Evolutionary conservation across 2,329 filamentous ascomycete species (phyloP), one percentile per base, ranked within the genome.

Genomic region (Aspergillus versicolor): DNA sequence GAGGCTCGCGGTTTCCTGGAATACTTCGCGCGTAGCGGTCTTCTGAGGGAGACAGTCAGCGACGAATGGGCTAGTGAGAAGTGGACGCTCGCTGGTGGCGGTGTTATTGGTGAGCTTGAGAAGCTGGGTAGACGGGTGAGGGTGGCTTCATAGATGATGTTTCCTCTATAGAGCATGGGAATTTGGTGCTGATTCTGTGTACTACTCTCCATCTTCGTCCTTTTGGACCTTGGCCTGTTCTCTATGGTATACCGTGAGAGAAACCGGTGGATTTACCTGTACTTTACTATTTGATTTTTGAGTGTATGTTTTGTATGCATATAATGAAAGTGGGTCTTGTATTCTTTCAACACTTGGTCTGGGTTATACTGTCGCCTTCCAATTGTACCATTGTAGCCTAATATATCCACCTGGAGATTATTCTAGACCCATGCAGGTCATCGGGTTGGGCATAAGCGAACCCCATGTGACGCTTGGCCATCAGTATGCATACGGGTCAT

Each of bases 21-120:
- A 78, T 97, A 97, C 77, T 97, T 93, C 81, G 92, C 91, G 5
- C 86, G 85, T 37, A 95, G 91, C 73, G 94, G 93, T 12, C 80
- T 96, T 70, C 72, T 96, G 69, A 84, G 89, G 62, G 80, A 84
- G 60, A 81, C 79, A 45, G 81, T 97, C 49, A 87, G 90, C 67
- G 87, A 92, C 69, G 79, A 79, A 61, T 81, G 83, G 61, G 88
- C 97, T 37, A 81, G 83, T 21, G 89, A 95, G 81, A 90, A 91
- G 77, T 96, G 92, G 92, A 87, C 86, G 48, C 71, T 97, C 65
- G 86, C 87, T 48, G 91, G 91, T 21, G 86, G 89, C 67, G 92
- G 92, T 15, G 84, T 93, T 51, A 81, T 96, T 45, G 92, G 91
- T 7, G 91, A 96, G 81, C 82, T 97, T 77, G 91, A 96, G 79